These are phyloP conservation scores for Phytopythium montanum DNA, from an alignment of 352 stramenopile genomes.

Conservation along the genomic window DNA sequence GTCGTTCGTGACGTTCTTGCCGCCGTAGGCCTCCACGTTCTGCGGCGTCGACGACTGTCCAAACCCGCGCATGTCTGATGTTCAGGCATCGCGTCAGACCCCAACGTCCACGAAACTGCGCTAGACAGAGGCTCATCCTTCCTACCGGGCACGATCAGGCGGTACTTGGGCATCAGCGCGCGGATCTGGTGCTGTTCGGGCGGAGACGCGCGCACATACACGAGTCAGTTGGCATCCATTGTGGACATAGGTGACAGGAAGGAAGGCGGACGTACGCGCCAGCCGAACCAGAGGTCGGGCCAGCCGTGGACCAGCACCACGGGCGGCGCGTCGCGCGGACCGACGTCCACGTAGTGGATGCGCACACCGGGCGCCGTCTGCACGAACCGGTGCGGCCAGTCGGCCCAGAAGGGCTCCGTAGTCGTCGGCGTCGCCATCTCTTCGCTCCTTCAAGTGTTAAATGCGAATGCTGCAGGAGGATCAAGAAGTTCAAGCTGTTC, in stretches of 20 bases:
- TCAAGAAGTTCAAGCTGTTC: conserved; percentile 4
- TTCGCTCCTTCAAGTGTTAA: not conserved
- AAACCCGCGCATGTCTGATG: conserved; percentile 54
- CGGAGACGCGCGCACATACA: conserved; percentile 9
- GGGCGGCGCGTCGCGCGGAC: conserved; percentile 37
- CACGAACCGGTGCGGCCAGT: conserved; percentile 29
- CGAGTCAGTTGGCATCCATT: conserved; percentile 1
- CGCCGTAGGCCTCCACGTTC: conserved; percentile 45
- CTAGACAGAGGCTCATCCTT: conserved; percentile 5
- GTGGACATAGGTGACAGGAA: not conserved
- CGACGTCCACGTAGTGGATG: conserved; percentile 61
- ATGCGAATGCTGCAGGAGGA: too few species aligned
- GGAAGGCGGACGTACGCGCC: conserved; percentile 39
- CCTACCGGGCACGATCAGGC: conserved; percentile 48
- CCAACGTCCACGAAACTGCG: not conserved
- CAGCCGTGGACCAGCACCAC: conserved; percentile 71
- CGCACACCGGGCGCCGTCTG: conserved; percentile 25
- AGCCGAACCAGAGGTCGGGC: conserved; percentile 76
- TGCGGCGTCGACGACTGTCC: conserved; percentile 47
- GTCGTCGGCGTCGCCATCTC: not conserved
- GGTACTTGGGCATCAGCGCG: conserved; percentile 37
- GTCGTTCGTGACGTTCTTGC: conserved; percentile 55
- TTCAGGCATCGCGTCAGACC: not conserved
- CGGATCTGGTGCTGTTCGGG: conserved; percentile 46
- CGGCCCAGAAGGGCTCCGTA: conserved; percentile 2